Evolutionary conservation across 768 basidiomycete species (phyloP).

Genomic region (Phlebiopsis gigantea): DNA sequence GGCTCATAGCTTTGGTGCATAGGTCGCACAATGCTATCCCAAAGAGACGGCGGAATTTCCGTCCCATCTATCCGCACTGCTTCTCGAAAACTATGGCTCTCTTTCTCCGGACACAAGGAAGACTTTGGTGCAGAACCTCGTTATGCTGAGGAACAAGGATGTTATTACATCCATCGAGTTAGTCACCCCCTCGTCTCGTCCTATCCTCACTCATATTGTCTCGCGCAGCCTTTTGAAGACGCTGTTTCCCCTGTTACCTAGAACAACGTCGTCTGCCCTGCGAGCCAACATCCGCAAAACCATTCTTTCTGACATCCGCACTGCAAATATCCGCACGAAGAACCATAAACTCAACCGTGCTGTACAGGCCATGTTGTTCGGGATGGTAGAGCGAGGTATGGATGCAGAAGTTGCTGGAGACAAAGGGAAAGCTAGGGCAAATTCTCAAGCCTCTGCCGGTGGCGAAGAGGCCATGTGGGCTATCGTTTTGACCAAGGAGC

Average conservation of each 20-base stretch:
- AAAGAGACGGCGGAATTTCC: conserved; percentile 86
- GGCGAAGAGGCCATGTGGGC: conserved; percentile 98
- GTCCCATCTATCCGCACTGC: conserved; percentile 66
- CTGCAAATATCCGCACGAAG: conserved; percentile 81
- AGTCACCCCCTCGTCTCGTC: conserved; percentile 23
- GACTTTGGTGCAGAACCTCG: conserved; percentile 82
- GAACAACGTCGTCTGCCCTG: conserved; percentile 80
- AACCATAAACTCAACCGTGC: conserved; percentile 96
- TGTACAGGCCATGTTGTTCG: conserved; percentile 92
- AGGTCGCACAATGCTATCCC: conserved; percentile 94
- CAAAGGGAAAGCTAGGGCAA: conserved; percentile 67
- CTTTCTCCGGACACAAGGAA: conserved; percentile 80
- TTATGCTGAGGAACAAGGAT: conserved; percentile 89
- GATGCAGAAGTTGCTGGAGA: conserved; percentile 74
- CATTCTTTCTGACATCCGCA: conserved; percentile 89
- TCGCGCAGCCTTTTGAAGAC: conserved; percentile 70
- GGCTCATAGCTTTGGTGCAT: conserved; percentile 1
- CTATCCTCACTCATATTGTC: background rate
- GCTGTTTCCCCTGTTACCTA: conserved; percentile 94
- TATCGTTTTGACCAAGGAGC: conserved; percentile 84
- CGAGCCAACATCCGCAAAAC: conserved; percentile 87
- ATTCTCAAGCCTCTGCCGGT: conserved; percentile 35
- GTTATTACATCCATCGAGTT: conserved; percentile 92
- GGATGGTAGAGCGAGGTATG: conserved; percentile 94
- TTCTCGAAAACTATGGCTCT: conserved; percentile 72